Conservation (phyloP, 345 rosid genomes). For the Corchorus capsularis region DNA sequence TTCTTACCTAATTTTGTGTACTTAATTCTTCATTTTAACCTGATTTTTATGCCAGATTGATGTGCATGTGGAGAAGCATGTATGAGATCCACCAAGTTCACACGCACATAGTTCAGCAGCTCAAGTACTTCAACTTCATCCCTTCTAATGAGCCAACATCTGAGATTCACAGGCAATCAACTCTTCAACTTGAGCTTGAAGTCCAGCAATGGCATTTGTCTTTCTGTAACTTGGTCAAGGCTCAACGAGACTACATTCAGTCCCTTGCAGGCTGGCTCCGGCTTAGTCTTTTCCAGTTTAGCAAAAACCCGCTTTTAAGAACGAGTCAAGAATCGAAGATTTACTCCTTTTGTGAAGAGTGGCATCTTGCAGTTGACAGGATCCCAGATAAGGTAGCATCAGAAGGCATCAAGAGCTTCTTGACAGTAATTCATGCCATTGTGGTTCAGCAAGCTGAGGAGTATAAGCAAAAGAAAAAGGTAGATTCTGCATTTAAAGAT, state of each 20-base stretch:
- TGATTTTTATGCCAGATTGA: constrained; percentile 49
- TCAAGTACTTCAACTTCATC: constrained; percentile 77
- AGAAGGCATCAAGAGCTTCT: constrained; percentile 90
- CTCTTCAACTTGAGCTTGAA: constrained; percentile 90
- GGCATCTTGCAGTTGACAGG: constrained; percentile 82
- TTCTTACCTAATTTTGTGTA: background rate
- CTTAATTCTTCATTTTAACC: background rate
- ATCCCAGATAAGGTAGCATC: constrained; percentile 98
- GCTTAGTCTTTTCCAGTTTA: constrained; percentile 88
- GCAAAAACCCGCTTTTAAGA: constrained; percentile 52
- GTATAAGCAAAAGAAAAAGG: constrained; percentile 81
- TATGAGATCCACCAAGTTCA: constrained; percentile 98
- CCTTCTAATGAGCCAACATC: constrained; percentile 90
- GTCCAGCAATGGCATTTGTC: constrained; percentile 90
- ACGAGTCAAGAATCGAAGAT: constrained; percentile 28
- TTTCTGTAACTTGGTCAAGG: constrained; percentile 74
- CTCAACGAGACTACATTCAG: constrained; percentile 86
- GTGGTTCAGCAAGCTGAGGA: constrained; percentile 87
- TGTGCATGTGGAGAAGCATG: constrained; percentile 99
- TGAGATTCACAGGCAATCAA: constrained; percentile 86
- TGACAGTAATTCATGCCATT: constrained; percentile 76
- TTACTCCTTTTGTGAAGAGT: constrained; percentile 85
- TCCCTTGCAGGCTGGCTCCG: constrained; percentile 93
- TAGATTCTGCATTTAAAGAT: constrained; percentile 60
- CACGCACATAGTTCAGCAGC: constrained; percentile 94